Percentiles rank a stretch among this genome's conserved stretches.
Conservation (phyloP, 2,329 filamentous ascomycete species). For the Exophiala spinifera region DNA sequence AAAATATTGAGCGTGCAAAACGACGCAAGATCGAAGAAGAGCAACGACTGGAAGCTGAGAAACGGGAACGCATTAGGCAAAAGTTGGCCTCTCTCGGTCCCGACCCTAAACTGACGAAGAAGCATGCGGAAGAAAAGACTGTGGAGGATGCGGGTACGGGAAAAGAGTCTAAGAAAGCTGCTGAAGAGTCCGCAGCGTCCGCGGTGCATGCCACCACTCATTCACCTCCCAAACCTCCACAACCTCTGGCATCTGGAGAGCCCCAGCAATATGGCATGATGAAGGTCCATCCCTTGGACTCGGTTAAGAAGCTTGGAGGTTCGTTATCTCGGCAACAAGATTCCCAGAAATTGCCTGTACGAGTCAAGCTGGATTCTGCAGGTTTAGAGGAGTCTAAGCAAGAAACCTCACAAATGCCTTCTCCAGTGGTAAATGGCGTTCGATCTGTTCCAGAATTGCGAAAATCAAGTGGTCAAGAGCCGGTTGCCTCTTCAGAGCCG, state of each 20-base stretch:
- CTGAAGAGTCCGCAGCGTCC: slow-evolving; percentile 23
- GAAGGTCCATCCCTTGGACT: slow-evolving; percentile 58
- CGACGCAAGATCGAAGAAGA: slow-evolving; percentile 54
- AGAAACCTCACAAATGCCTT: slow-evolving; percentile 19
- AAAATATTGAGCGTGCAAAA: slow-evolving; percentile 56
- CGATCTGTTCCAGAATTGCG: slow-evolving; percentile 14
- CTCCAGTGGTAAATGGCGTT: slow-evolving; percentile 34
- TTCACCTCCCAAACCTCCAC: slow-evolving; percentile 58
- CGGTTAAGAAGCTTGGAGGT: slow-evolving; percentile 44
- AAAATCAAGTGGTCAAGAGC: slow-evolving; percentile 15
- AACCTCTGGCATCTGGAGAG: slow-evolving; percentile 55
- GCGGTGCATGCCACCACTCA: slow-evolving; percentile 34
- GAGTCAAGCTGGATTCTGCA: slow-evolving; percentile 9
- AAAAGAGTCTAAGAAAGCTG: slow-evolving; percentile 25
- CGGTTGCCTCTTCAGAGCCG: slow-evolving; percentile 11
- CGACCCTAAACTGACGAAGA: slow-evolving; percentile 18
- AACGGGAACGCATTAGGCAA: slow-evolving; percentile 55
- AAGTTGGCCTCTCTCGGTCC: slow-evolving; percentile 51
- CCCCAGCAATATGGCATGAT: slow-evolving; percentile 61
- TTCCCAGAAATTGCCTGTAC: slow-evolving; percentile 34
- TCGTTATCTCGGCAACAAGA: slow-evolving; percentile 34
- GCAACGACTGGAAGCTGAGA: slow-evolving; percentile 55
- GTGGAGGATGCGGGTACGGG: slow-evolving; percentile 4
- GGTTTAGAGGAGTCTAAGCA: slow-evolving; percentile 8
- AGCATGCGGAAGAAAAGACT: neutral